Evolutionary conservation across 257 asterid genomes (phyloP), one percentile per base, ranked within the genome.

Genomic region (Solanum dulcamara): DNA sequence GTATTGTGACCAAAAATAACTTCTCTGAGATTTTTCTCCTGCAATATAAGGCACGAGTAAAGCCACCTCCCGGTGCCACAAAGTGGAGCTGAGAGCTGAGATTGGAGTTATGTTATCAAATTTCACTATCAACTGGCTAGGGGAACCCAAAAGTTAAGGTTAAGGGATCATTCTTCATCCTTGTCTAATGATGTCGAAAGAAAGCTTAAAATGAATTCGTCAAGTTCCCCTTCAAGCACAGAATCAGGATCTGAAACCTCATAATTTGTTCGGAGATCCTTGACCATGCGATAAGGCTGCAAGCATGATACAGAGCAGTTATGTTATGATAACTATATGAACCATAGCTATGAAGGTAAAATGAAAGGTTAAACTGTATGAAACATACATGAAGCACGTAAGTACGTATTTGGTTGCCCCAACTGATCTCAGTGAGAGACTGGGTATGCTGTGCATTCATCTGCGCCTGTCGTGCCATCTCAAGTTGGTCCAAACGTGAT

Each of bases 231-330:
- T 91, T 95, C 92, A 24, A 97, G 95, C 26, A 95, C 98, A 32
- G 94, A 91, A 84, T 97, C 98, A 38, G 98, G 96, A 91, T 97
- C 94, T 0, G 99, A 94, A 85, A 97, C 98, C 93, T 97, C 98
- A 71, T 92, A 92, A 48, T 91, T 93, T 3, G 98, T 97, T 84
- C 99, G 91, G 77, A 93, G 98, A 92, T 97, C 98, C 92, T 95
- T 97, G 82, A 95, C 99, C 99, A 95, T 93, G 89, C 96, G 93
- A 83, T 97, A 95, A 26, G 99, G 99, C 98, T 95, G 94, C 92
- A 89, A 86, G 17, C 74, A 46, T 81, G 84, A 77, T 20, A 42
- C 32, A 32, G 20, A 18, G 22, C 46, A 79, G 35, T 40, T 81
- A 32, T 30, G 35, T 40, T 81, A 32, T 30, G 51, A 66, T 3